Evolutionary conservation across 805 yeast genomes (phyloP), one percentile per base, ranked within the genome.

Genomic region (Candida odintsovae): DNA sequence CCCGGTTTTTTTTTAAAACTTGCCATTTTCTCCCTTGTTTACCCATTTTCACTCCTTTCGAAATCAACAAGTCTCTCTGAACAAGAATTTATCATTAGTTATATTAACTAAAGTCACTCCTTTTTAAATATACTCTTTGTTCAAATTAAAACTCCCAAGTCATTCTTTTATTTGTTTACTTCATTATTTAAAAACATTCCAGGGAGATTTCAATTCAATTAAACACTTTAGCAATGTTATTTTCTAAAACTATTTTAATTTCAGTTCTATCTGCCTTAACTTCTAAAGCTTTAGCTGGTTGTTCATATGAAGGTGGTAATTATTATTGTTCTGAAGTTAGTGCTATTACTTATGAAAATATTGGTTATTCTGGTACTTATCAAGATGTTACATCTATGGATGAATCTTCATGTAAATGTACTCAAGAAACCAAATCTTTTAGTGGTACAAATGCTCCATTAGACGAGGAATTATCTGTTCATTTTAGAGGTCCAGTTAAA

Each of bases 321-420:
- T 84, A 83, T 75, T 90, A 85, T 79, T 90, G 97, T 72, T 68
- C 77, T 54, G 68, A 78, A 53, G 86, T 86, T 44, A 59, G 69
- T 51, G 90, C 87, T 51, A 74, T 87, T 50, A 70, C 73, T 49
- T 88, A 86, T 73, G 54, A 72, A 40, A 80, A 81, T 56, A 77
- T 94, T 48, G 98, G 98, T 31, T 88, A 75, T 67, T 77, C 94
- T 20, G 97, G 97, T 56, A 69, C 90, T 20, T 94, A 87, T 73
- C 60, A 72, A 57, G 90, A 85, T 56, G 90, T 94, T 55, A 83
- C 90, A 54, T 56, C 65, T 60, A 90, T 94, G 95, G 81, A 83
- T 66, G 80, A 77, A 61, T 49, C 68, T 49, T 59, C 83, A 12
- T 90, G 97, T 64, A 47, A 71, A 31, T 90, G 97, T 73, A 60